A percentile compares a stretch with the other conserved stretches of the same genome.
Evolutionary conservation across 768 basidiomycete genomes (phyloP).

Genomic region (Naganishia antarctica): DNA sequence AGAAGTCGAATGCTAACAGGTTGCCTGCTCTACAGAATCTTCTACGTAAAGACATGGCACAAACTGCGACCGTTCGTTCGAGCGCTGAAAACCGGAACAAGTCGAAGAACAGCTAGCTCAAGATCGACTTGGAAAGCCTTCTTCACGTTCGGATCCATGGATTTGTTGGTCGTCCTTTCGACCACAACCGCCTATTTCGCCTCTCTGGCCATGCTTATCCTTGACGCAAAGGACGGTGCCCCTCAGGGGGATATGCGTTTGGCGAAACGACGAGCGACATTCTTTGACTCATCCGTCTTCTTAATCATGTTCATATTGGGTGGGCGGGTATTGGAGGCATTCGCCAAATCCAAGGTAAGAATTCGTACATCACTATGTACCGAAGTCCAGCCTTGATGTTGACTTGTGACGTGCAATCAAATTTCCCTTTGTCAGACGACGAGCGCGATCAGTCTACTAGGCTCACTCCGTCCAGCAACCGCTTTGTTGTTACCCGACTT

Average conservation of each 20-base stretch:
- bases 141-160: conserved; percentile 78
- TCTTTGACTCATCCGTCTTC: conserved; percentile 77
- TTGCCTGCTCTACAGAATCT: no score
- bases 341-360: conserved; percentile 40
- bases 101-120: neutral
- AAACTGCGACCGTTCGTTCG: neutral
- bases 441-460: conserved; percentile 67
- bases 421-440: conserved; percentile 55
- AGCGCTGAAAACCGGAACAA: neutral
- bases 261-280: conserved; percentile 50
- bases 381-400: neutral
- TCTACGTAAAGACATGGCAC: neutral
- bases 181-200: conserved; percentile 75
- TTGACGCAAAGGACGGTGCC: conserved; percentile 57
- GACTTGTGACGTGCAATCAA: neutral
- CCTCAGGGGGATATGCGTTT: conserved; percentile 35
- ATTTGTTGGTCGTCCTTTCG: conserved; percentile 59
- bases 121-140: conserved; percentile 49
- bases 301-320: conserved; percentile 72
- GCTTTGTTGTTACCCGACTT: conserved; percentile 56
- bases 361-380: neutral
- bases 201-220: conserved; percentile 63
- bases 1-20: conserved; percentile 34
- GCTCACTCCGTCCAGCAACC: conserved; percentile 60
- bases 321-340: conserved; percentile 54